Percentiles rank a stretch among this genome's conserved stretches.
phyloP scores from a whole-genome alignment of 1,139 yeast species.

The Hyphopichia fennica region DNA sequence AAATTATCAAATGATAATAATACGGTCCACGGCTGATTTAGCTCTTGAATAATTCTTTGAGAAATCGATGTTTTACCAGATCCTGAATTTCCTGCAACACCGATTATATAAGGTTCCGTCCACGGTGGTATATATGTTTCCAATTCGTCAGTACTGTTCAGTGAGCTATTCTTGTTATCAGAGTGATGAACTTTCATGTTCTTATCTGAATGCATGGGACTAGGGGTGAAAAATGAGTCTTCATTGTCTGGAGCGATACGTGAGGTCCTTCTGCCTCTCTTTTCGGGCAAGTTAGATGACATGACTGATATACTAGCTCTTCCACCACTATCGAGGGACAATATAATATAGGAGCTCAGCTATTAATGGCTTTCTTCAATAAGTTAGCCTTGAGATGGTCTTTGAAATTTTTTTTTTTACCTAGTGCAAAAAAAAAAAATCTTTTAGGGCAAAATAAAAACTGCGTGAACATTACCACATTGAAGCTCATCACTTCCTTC shows the following conservation, averaged over 20 bases:
- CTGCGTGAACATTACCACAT: background rate
- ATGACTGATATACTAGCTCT: background rate
- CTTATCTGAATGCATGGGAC: conserved; percentile 2
- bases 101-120: conserved; percentile 94
- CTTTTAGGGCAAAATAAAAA: background rate
- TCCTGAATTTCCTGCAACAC: conserved; percentile 93
- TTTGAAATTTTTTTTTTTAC: background rate
- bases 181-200: background rate
- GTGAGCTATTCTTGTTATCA: background rate
- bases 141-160: background rate
- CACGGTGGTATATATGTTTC: conserved; percentile 79
- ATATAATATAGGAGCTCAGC: too few relatives aligned
- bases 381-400: background rate
- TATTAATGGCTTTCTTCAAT: background rate
- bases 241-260: conserved; percentile 24
- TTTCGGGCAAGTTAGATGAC: background rate
- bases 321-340: background rate
- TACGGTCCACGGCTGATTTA: conserved; percentile 96
- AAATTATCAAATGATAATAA: conserved; percentile 87
- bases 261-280: conserved; percentile 11
- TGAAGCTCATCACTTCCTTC: background rate
- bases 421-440: background rate
- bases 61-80: conserved; percentile 96
- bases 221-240: conserved; percentile 16
- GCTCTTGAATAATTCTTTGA: conserved; percentile 71